Evolutionary conservation across 2,329 filamentous ascomycete species (phyloP).

Genomic region (Neonectria magnoliae): DNA sequence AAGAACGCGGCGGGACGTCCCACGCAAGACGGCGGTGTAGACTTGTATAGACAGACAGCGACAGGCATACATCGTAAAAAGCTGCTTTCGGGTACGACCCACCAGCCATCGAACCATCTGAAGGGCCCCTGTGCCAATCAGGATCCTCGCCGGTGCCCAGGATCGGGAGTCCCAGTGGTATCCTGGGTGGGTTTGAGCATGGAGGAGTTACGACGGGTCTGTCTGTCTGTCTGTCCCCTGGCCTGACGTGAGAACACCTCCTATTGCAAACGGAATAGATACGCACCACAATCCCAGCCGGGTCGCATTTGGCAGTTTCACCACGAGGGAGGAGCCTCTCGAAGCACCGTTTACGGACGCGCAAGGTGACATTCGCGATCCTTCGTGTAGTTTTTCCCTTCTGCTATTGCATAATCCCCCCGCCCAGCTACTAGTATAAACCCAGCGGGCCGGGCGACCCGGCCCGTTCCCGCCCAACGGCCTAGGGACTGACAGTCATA

Average conservation of each 20-base stretch:
- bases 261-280: neutral
- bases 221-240: neutral
- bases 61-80: neutral
- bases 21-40: neutral
- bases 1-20: too few species aligned
- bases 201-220: neutral
- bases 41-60: neutral
- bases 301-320: constrained; percentile 5
- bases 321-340: neutral
- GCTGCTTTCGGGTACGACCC: neutral
- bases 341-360: neutral
- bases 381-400: neutral
- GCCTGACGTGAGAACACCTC: neutral
- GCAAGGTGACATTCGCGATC: neutral
- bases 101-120: neutral
- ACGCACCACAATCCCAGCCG: neutral
- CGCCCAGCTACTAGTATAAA: neutral
- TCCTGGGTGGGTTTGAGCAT: neutral
- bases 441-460: neutral
- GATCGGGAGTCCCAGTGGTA: neutral
- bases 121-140: neutral
- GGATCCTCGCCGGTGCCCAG: neutral
- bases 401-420: too few species aligned
- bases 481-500: neutral
- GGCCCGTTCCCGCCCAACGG: neutral